A percentile compares a stretch with the other conserved stretches of the same genome.
Evolutionary conservation across 1,284 basidiomycete genomes (phyloP).

Genomic region (Stygiomarasmius scandens): DNA sequence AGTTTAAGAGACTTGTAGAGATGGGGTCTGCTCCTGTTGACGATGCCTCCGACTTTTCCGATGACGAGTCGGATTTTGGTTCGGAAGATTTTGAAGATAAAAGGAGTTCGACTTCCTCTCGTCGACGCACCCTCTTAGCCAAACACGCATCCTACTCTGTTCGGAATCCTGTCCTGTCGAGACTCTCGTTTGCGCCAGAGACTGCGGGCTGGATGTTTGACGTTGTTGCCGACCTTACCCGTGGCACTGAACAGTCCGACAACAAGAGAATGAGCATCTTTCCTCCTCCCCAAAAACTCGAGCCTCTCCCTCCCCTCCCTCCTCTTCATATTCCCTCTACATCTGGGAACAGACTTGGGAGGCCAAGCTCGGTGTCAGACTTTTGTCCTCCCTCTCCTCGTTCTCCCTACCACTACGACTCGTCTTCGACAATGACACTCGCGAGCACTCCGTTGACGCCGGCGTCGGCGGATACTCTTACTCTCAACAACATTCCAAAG

Average conservation of each 20-base stretch:
- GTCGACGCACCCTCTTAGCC: not conserved
- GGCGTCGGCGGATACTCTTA: not conserved
- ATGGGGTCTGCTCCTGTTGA: constrained; percentile 9
- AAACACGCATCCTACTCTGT: constrained; percentile 4
- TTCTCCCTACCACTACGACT: not conserved
- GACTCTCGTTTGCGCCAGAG: constrained; percentile 21
- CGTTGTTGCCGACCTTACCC: constrained; percentile 67
- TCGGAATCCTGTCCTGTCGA: constrained; percentile 24
- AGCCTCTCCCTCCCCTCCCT: not conserved
- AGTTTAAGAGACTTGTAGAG: constrained; percentile 60
- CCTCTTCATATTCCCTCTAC: not conserved
- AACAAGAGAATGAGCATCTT: constrained; percentile 30
- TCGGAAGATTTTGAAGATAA: constrained; percentile 1
- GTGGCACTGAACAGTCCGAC: constrained; percentile 6
- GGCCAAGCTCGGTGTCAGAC: constrained; percentile 6
- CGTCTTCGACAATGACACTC: not conserved
- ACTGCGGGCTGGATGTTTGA: constrained; percentile 81
- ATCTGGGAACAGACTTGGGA: not conserved
- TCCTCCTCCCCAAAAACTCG: constrained; percentile 24
- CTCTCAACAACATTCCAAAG: constrained; percentile 22
- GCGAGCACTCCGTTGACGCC: not conserved
- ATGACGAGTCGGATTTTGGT: not conserved
- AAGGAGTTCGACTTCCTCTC: not conserved
- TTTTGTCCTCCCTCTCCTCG: not conserved
- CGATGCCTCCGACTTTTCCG: not conserved